Percentiles rank a stretch among this genome's conserved stretches.
phyloP scores from a whole-genome alignment of 2,329 filamentous ascomycete species.

The Ophiostoma novo-ulmi region DNA sequence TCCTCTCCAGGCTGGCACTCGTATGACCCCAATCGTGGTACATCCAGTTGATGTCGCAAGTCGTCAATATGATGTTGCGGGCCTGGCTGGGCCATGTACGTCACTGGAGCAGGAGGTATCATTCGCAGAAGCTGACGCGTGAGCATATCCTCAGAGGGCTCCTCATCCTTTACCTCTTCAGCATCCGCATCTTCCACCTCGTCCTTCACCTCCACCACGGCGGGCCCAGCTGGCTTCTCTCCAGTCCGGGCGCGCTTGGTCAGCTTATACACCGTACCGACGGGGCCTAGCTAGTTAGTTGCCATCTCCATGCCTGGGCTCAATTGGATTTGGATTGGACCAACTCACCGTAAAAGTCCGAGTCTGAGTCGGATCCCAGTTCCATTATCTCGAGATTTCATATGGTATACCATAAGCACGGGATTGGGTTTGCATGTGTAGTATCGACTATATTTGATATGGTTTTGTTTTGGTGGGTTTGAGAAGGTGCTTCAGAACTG shows the following conservation, averaged over 20 bases:
- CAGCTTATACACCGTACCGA: conserved; percentile 44
- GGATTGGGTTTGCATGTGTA: background rate
- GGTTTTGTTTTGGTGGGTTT: background rate
- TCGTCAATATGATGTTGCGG: background rate
- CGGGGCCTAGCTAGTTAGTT: conserved; percentile 46
- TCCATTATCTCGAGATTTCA: conserved; percentile 7
- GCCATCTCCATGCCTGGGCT: background rate
- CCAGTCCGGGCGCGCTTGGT: conserved; percentile 48
- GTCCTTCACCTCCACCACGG: background rate
- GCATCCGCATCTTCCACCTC: background rate
- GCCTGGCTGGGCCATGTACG: background rate
- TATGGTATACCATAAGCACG: background rate
- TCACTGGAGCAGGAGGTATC: background rate
- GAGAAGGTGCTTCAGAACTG: background rate
- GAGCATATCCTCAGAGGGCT: conserved; percentile 24
- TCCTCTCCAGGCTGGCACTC: conserved; percentile 50
- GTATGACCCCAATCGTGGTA: conserved; percentile 52
- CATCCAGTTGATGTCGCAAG: conserved; percentile 42
- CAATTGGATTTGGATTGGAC: background rate
- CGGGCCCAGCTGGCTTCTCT: conserved; percentile 31
- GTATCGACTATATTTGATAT: background rate
- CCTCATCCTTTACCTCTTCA: conserved; percentile 26
- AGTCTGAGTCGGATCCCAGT: conserved; percentile 45
- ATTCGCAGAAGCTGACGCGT: background rate
- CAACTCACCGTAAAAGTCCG: conserved; percentile 51